Evolutionary conservation across 179 eudicot species (phyloP).

Genomic region (Drosera spatulata): DNA sequence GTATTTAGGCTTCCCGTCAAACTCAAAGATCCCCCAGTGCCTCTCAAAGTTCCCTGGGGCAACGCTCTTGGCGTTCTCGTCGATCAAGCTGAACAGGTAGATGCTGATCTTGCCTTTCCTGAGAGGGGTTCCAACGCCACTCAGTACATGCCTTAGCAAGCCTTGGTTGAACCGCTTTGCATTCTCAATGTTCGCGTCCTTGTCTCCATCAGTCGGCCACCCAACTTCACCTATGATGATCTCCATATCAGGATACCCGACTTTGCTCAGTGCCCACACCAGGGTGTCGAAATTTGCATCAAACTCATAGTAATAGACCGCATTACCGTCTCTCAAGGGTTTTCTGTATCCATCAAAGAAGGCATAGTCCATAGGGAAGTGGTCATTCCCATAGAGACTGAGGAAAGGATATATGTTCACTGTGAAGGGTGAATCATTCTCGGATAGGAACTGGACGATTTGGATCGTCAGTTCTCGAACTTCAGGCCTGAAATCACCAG

Average conservation of each 20-base stretch:
- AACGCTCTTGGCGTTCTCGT: conserved; percentile 77
- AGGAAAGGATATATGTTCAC: conserved; percentile 53
- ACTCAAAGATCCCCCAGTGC: conserved; percentile 96
- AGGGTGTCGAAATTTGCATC: conserved; percentile 92
- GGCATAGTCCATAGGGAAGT: conserved; percentile 79
- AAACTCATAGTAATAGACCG: conserved; percentile 67
- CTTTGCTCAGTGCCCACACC: conserved; percentile 50
- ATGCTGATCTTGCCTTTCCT: conserved; percentile 47
- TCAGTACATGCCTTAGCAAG: conserved; percentile 43
- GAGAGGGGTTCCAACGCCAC: conserved; percentile 62
- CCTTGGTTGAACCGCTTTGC: conserved; percentile 87
- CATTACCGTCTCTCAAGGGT: conserved; percentile 43
- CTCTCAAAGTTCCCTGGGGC: conserved; percentile 90
- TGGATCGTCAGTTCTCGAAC: conserved; percentile 52
- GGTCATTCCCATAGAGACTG: conserved; percentile 34
- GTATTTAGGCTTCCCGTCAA: conserved; percentile 86
- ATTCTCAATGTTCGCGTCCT: conserved; percentile 45
- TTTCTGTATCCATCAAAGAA: conserved; percentile 64
- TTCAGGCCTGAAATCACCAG: conserved; percentile 89
- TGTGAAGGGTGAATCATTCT: conserved; percentile 73
- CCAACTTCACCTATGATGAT: conserved; percentile 89
- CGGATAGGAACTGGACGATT: conserved; percentile 46
- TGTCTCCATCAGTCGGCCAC: conserved; percentile 16
- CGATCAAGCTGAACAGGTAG: conserved; percentile 79
- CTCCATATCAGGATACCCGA: conserved; percentile 72